These are phyloP conservation scores for Exophiala phaeomuriformis DNA, from an alignment of 2,329 filamentous ascomycete species.

Conservation along the genomic window DNA sequence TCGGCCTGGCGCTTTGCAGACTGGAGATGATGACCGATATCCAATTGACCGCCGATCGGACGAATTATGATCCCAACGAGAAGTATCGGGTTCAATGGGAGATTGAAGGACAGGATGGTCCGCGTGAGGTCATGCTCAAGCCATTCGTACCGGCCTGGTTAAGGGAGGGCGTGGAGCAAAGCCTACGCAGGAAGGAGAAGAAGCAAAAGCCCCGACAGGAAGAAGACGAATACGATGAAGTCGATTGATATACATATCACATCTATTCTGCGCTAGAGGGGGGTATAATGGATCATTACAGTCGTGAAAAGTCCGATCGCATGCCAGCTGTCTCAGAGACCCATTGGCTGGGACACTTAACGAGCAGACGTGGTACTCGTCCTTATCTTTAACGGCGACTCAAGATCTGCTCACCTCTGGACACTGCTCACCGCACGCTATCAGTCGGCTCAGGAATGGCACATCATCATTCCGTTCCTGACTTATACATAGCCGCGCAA, in stretches of 20 bases:
- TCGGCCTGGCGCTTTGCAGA: conserved; percentile 79
- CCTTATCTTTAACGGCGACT: no score
- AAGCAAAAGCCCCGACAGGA: conserved; percentile 16
- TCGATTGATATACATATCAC: conserved; percentile 8
- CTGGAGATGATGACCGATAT: conserved; percentile 86
- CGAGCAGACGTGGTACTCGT: no score
- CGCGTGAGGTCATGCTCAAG: conserved; percentile 53
- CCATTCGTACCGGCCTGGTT: conserved; percentile 81
- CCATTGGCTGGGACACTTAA: no score
- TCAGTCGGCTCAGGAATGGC: no score
- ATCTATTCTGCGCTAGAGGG: not conserved
- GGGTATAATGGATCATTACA: not conserved
- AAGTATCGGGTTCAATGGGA: conserved; percentile 55
- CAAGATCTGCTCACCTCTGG: no score
- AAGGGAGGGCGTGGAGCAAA: conserved; percentile 32
- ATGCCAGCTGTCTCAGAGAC: no score
- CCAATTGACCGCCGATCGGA: conserved; percentile 59
- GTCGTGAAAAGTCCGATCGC: not conserved
- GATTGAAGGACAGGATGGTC: conserved; percentile 37
- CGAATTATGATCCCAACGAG: conserved; percentile 52
- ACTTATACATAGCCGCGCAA: no score
- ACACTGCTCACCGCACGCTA: no score
- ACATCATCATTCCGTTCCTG: no score
- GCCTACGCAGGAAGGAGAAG: conserved; percentile 22
- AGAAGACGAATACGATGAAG: conserved; percentile 24